A percentile compares a stretch with the other conserved stretches of the same genome.
Evolutionary conservation across 371 early-diverging fungal genomes (phyloP).

Genomic region (Syncephalis fuscata): DNA sequence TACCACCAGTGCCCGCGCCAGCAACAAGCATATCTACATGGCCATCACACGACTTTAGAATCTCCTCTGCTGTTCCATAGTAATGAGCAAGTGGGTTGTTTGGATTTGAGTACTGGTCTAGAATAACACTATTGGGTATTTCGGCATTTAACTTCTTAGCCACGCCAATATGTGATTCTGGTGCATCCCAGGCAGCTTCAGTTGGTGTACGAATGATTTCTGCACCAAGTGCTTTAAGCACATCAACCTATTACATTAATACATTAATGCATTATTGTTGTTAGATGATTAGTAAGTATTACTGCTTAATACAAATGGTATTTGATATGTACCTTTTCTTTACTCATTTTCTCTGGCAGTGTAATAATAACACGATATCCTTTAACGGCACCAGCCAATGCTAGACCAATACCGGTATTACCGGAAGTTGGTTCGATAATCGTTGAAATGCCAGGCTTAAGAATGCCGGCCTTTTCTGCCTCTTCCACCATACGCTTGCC

Average conservation of each 20-base stretch:
- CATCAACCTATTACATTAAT: constrained; percentile 37
- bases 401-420: constrained; percentile 89
- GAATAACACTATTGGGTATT: constrained; percentile 86
- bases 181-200: constrained; percentile 95
- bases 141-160: constrained; percentile 81
- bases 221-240: constrained; percentile 90
- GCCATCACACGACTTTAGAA: constrained; percentile 66
- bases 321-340: constrained; percentile 54
- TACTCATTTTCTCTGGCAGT: constrained; percentile 94
- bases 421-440: constrained; percentile 95
- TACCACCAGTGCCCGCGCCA: constrained; percentile 95
- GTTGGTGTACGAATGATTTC: constrained; percentile 96
- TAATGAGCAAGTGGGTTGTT: constrained; percentile 96
- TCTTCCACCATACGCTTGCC: constrained; percentile 87
- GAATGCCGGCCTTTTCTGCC: constrained; percentile 75
- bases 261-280: too few relatives aligned
- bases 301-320: neutral
- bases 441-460: constrained; percentile 75
- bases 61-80: constrained; percentile 81
- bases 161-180: constrained; percentile 93
- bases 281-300: neutral
- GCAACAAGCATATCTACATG: constrained; percentile 93
- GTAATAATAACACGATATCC: constrained; percentile 95
- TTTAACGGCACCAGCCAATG: constrained; percentile 87
- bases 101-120: constrained; percentile 88